Percentiles rank a stretch among this genome's conserved stretches.
phyloP scores from a whole-genome alignment of 345 rosid species.

The Erucastrum elatum region DNA sequence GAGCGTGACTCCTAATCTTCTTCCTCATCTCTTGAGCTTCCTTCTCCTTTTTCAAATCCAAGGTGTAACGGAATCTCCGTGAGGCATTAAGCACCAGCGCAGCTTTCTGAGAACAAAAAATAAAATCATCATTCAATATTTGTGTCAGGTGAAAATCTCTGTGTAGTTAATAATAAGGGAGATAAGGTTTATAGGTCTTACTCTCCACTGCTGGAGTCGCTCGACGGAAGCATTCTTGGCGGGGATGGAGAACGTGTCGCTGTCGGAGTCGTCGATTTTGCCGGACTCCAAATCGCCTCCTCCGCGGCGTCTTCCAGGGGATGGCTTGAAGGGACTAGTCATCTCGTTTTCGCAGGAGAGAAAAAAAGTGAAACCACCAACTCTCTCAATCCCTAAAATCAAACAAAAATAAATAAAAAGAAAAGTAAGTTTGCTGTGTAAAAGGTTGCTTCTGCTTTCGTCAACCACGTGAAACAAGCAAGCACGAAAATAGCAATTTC shows the following conservation, averaged over 20 bases:
- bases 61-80: conserved; percentile 91
- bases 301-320: conserved; percentile 46
- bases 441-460: conserved; percentile 41
- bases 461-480: conserved; percentile 34
- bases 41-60: conserved; percentile 86
- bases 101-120: conserved; percentile 61
- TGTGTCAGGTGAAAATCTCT: background rate
- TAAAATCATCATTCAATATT: too few species aligned
- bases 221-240: conserved; percentile 67
- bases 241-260: conserved; percentile 63
- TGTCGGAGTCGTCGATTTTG: conserved; percentile 35
- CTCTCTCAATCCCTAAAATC: conserved; percentile 33
- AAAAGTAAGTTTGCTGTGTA: conserved; percentile 12
- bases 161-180: too few species aligned
- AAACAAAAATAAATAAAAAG: background rate
- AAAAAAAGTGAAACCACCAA: background rate
- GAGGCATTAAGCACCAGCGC: conserved; percentile 96
- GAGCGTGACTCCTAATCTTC: conserved; percentile 78
- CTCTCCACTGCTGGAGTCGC: conserved; percentile 88
- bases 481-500: conserved; percentile 26
- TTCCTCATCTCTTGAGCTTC: conserved; percentile 57
- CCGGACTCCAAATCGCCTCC: conserved; percentile 61
- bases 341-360: conserved; percentile 52
- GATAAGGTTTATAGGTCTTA: too few species aligned
- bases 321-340: conserved; percentile 36